phyloP scores from a whole-genome alignment of 1,284 basidiomycete species.

The Ustilago esculenta region DNA sequence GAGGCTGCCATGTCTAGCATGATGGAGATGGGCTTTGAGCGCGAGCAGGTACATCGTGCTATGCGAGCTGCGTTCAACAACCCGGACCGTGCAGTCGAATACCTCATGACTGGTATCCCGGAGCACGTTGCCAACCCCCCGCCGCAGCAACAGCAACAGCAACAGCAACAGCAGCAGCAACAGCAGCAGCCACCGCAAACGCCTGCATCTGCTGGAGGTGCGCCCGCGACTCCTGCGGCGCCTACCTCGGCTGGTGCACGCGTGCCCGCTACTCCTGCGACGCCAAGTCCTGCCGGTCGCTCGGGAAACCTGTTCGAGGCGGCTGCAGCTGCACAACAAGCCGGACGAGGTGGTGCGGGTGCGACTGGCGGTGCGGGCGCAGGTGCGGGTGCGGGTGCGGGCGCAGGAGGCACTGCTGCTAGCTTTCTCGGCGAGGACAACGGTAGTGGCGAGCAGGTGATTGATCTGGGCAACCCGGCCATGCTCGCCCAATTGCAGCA shows the following conservation, averaged over 20 bases:
- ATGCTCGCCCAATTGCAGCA: slow-evolving; percentile 63
- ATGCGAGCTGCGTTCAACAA: slow-evolving; percentile 97
- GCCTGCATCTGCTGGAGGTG: slow-evolving; percentile 77
- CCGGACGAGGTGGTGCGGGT: slow-evolving; percentile 33
- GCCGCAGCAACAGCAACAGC: slow-evolving; percentile 44
- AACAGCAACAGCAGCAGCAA: slow-evolving; percentile 35
- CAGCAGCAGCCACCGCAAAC: slow-evolving; percentile 66
- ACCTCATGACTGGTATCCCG: slow-evolving; percentile 79
- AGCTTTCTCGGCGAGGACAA: slow-evolving; percentile 57
- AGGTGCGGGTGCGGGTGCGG: slow-evolving; percentile 21
- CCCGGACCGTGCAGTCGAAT: slow-evolving; percentile 96
- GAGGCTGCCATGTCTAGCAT: slow-evolving; percentile 68
- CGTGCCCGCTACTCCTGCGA: slow-evolving; percentile 48
- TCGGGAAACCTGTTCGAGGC: slow-evolving; percentile 68
- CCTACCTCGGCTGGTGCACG: slow-evolving; percentile 67
- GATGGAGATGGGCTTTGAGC: slow-evolving; percentile 89
- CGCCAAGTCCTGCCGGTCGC: slow-evolving; percentile 43
- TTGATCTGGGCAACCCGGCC: slow-evolving; percentile 65
- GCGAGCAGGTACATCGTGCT: slow-evolving; percentile 83
- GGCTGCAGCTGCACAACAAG: slow-evolving; percentile 62
- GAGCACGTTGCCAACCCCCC: slow-evolving; percentile 57
- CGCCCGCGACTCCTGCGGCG: slow-evolving; percentile 70
- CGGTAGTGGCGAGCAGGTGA: slow-evolving; percentile 55
- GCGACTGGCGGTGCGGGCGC: slow-evolving; percentile 29
- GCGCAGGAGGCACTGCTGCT: slow-evolving; percentile 35